A percentile compares a stretch with the other conserved stretches of the same genome.
phyloP scores from a whole-genome alignment of 208 protist genomes.

The Crithidia sp. region DNA sequence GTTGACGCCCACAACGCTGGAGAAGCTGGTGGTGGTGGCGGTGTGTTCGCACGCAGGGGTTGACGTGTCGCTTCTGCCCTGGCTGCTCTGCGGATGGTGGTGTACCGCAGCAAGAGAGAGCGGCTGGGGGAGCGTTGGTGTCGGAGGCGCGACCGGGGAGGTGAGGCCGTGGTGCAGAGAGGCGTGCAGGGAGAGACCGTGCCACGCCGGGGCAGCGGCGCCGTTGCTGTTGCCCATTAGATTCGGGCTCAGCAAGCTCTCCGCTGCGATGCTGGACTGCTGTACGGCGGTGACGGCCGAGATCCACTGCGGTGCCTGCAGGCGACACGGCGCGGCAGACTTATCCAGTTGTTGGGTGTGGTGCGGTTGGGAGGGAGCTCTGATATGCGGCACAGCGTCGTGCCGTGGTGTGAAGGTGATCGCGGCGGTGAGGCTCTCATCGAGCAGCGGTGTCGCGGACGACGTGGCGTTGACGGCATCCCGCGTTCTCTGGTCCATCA shows the following conservation, averaged over 20 bases:
- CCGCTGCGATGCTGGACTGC: background rate
- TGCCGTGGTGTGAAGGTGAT: constrained; percentile 10
- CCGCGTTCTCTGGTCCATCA: constrained; percentile 3
- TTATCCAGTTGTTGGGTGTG: too few species aligned
- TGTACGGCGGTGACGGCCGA: background rate
- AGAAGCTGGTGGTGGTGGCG: background rate
- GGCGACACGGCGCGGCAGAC: too few species aligned
- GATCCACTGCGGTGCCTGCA: background rate
- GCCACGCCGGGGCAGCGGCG: background rate
- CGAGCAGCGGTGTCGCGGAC: background rate
- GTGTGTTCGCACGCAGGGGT: background rate
- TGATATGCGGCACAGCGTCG: too few species aligned
- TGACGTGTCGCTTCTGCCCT: background rate
- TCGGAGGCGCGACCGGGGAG: background rate
- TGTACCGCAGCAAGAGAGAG: background rate
- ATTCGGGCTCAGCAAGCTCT: background rate
- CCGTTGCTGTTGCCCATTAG: constrained; percentile 4
- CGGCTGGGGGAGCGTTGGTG: constrained; percentile 9
- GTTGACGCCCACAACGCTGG: background rate
- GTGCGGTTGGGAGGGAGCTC: too few species aligned
- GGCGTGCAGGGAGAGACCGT: constrained; percentile 13
- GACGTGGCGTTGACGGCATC: constrained; percentile 1
- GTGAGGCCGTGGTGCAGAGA: background rate
- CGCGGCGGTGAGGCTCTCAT: background rate
- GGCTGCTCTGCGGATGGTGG: background rate